These are phyloP conservation scores for Acephala macrosclerotiorum DNA, from an alignment of 2,329 filamentous ascomycete species.

Conservation along the genomic window DNA sequence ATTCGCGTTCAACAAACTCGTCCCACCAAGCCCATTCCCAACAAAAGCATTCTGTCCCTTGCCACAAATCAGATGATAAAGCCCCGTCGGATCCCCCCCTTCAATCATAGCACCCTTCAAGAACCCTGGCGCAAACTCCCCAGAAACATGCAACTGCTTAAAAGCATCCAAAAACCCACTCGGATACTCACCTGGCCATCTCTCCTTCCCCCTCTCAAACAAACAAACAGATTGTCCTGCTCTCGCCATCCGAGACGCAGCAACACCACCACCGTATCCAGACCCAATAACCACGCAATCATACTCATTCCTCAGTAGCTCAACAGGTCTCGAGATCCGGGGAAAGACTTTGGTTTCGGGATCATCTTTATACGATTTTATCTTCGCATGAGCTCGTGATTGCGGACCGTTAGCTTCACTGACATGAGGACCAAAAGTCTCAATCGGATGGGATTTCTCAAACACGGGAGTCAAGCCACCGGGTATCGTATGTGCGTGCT, in stretches of 20 bases:
- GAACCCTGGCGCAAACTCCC: conserved; percentile 55
- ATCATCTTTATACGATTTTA: conserved; percentile 42
- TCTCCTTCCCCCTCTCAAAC: conserved; percentile 69
- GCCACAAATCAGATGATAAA: conserved; percentile 70
- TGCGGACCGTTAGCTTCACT: conserved; percentile 36
- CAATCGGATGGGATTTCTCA: conserved; percentile 34
- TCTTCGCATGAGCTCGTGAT: conserved; percentile 39
- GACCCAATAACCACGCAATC: conserved; percentile 74
- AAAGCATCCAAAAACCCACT: conserved; percentile 53
- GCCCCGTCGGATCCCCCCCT: conserved; percentile 61
- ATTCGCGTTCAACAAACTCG: conserved; percentile 72
- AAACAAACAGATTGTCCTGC: conserved; percentile 67
- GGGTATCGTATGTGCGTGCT: conserved; percentile 19
- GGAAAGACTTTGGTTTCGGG: conserved; percentile 50
- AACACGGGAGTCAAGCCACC: conserved; percentile 8
- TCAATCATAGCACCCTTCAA: conserved; percentile 52
- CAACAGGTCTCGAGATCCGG: conserved; percentile 62
- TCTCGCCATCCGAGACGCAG: conserved; percentile 69
- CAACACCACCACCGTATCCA: conserved; percentile 72
- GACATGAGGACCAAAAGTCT: conserved; percentile 33
- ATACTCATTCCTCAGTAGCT: conserved; percentile 64
- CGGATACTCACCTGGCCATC: conserved; percentile 72
- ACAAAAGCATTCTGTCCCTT: conserved; percentile 66
- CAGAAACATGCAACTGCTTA: conserved; percentile 63
- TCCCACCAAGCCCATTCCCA: conserved; percentile 63